Base-by-base conservation (phyloP, 371 early-diverging fungal species). In the Mortierella sp. region DNA sequence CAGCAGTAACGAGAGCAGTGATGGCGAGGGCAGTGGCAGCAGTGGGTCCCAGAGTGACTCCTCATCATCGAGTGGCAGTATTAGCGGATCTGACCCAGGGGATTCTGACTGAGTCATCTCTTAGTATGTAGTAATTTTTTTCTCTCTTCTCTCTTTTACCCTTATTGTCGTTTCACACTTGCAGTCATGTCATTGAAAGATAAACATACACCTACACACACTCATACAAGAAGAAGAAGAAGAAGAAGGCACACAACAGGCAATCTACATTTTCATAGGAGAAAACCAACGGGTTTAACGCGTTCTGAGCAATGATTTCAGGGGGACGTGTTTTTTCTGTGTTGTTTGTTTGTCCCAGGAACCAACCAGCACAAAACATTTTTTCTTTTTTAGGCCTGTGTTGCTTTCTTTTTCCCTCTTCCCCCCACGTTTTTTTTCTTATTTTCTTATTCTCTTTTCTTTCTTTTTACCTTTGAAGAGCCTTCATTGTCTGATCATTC, bases 11-110 rank as follows among this genome's bases (percentile, higher is more conserved):
- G 86, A 85, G 71, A 85, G 86, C 65, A 85, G 80, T 26, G 86
- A 85, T 26, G 86, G 82, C 26, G 86, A 82, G n/a, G 85, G 80
- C n/a, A 71, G 78, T 38, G 84, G 86, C 24, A 85, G 86, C 57
- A 81, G 82, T 55, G 86, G 82, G n/a, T 85, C 86, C 0, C 86
- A 85, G 73, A 85, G 86, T 73, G 86, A 80, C 24, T 78, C 84
- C n/a, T 84, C 84, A 42, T 82, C 82, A 1, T 80, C 84, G 24
- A 73, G 77, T 42, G 79, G 82, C 60, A 79, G 80, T 26, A 75
- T 77, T 38, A 82, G 86, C 34, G 86, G 80, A 24, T 82, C 82
- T 5, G 82, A 82, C 48, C 74, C 65, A n/a, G 85, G 77, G 0
- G 86, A 85, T 72, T 79, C 79, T 38, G 86, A 85, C 77, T 85